Conservation (phyloP, 345 rosid genomes). For the Eucalyptus cloeziana region DNA sequence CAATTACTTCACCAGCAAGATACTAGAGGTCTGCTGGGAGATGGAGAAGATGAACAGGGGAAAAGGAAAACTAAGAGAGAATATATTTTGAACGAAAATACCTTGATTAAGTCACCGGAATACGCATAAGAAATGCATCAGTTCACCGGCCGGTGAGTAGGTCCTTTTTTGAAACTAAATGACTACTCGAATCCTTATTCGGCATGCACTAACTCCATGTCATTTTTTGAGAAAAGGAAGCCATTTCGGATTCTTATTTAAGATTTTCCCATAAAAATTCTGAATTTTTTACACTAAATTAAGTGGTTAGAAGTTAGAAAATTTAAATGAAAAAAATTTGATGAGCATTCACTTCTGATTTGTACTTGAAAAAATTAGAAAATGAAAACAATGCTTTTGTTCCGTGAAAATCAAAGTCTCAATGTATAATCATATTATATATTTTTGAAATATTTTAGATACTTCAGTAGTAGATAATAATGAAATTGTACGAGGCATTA, state of each 20-base stretch:
- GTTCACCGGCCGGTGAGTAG: too few species aligned
- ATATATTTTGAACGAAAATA: too few species aligned
- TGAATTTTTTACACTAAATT: not conserved
- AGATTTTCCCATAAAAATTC: not conserved
- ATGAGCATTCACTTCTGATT: not conserved
- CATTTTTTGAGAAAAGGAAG: too few species aligned
- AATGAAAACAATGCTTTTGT: not conserved
- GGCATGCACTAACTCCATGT: accelerated
- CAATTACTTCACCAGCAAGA: too few species aligned
- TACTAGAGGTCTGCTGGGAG: too few species aligned
- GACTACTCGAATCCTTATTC: too few species aligned
- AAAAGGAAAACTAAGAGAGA: too few species aligned
- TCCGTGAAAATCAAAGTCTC: not conserved
- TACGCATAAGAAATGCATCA: too few species aligned
- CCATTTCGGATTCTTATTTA: too few species aligned
- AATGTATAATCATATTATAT: not conserved
- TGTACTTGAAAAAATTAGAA: not conserved
- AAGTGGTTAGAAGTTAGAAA: not conserved
- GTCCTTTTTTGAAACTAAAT: too few species aligned
- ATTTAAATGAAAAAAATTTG: not conserved
- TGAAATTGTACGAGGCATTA: not conserved
- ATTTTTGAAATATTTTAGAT: not conserved
- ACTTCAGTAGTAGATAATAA: not conserved
- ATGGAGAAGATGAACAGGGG: too few species aligned
- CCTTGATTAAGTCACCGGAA: too few species aligned